Percentiles rank a stretch among this genome's conserved stretches.
Evolutionary conservation across 1,284 basidiomycete species (phyloP).

Genomic region (Tremellales sp.): DNA sequence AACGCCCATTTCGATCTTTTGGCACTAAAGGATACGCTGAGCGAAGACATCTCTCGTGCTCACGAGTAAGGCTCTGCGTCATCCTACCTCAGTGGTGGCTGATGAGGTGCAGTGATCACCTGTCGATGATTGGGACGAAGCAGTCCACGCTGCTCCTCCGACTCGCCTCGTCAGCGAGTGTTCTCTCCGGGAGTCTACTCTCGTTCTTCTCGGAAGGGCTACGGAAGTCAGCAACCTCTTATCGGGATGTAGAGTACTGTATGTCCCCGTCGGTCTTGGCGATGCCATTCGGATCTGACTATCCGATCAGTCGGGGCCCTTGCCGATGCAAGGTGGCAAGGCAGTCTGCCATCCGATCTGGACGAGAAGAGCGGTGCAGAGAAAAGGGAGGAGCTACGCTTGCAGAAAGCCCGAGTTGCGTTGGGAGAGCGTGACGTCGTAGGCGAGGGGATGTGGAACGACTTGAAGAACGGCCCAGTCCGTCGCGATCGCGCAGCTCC

Average conservation of each 20-base stretch:
- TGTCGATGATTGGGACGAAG: conserved; percentile 9
- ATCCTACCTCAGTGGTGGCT: background rate
- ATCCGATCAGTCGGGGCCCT: conserved; percentile 13
- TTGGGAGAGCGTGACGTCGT: conserved; percentile 20
- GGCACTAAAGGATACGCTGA: conserved; percentile 21
- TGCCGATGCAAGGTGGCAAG: conserved; percentile 18
- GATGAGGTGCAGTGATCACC: conserved; percentile 16
- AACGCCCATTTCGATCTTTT: conserved; percentile 21
- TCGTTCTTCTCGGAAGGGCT: conserved; percentile 19
- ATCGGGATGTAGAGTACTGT: conserved; percentile 21
- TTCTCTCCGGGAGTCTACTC: conserved; percentile 7
- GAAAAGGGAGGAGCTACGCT: conserved; percentile 12
- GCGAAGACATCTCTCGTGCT: conserved; percentile 21
- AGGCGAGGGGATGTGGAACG: conserved; percentile 8
- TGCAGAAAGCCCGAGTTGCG: conserved; percentile 19
- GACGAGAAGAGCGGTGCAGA: conserved; percentile 12
- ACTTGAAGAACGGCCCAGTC: too few species aligned
- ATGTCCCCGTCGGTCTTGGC: background rate
- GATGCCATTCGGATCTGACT: background rate
- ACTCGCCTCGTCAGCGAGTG: conserved; percentile 7
- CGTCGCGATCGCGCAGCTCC: too few species aligned
- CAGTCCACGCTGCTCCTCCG: conserved; percentile 12
- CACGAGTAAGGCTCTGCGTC: conserved; percentile 12
- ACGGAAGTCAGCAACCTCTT: conserved; percentile 4
- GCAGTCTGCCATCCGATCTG: conserved; percentile 8